Evolutionary conservation across 2,329 filamentous ascomycete species (phyloP), one percentile per base, ranked within the genome.

Genomic region (Hypoxylon sp.): DNA sequence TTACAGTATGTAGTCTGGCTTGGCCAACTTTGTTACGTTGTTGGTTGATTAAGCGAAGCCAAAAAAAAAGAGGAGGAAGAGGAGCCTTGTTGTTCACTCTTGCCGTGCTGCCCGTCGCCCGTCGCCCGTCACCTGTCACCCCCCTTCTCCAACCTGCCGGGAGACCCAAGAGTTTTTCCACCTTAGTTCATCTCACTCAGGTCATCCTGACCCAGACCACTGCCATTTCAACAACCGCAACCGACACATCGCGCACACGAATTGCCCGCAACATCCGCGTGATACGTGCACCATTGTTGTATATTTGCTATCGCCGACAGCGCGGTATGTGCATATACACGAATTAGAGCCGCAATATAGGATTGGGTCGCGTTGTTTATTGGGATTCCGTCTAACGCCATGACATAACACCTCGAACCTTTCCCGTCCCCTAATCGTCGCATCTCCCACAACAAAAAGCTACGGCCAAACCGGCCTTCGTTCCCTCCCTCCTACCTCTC

Each of bases 161-260:
- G 27, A 61, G 59, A 53, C 27, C 13, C 25, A 61, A 55, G 57
- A 61, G 50, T 63, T 68, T 68, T 66, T 55, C 57, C 54, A 59
- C 54, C 57, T 71, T 64, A 71, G 60, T 60, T 71, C 63, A 62
- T 64, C 58, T 57, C 55, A 56, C 48, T 65, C 56, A 20, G 20
- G 20, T 20, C 20, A 40, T 54, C 44, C 40, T 59, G 8, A 35
- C 44, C 37, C 44, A 37, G 48, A 46, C 62, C 65, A 44, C 60
- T 51, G 59, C 67, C 59, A 25, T 49, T 44, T 61, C 42, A 53
- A 27, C 42, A 42, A 51, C 54, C 44, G 55, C 30, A 62, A 60
- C 57, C n/a, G 54, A 58, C 44, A 48, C 14, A 51, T 51, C 17
- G 42, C 64, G 44, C 61, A 50, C 33, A 61, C 58, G 57, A 70